phyloP scores from a whole-genome alignment of 805 yeast genomes.

The Dipodascus geniculatus region DNA sequence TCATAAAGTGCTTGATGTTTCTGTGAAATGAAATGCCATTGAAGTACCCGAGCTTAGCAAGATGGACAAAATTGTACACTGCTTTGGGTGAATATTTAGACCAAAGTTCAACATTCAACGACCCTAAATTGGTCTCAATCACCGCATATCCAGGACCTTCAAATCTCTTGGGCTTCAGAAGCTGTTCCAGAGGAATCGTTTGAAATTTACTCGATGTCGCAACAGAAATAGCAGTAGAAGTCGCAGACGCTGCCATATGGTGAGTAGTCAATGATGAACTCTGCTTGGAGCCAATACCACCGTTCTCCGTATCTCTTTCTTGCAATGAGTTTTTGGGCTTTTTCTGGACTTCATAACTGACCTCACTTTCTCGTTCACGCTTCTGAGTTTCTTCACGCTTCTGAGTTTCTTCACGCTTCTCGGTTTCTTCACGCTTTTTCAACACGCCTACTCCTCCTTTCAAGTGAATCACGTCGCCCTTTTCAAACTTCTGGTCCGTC shows the following conservation, averaged over 20 bases:
- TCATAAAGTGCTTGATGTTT: slow-evolving; percentile 24
- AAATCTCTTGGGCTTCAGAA: slow-evolving; percentile 20
- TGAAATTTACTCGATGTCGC: slow-evolving; percentile 17
- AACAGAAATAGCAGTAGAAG: slow-evolving; percentile 22
- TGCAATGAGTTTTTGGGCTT: no score
- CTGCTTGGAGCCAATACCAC: background rate
- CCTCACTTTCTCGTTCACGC: background rate
- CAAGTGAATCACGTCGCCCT: slow-evolving; percentile 18
- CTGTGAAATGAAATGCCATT: slow-evolving; percentile 22
- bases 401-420: background rate
- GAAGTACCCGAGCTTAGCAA: slow-evolving; percentile 24
- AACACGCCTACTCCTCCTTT: slow-evolving; percentile 14
- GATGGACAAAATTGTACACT: slow-evolving; percentile 19
- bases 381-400: background rate
- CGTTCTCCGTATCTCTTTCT: background rate
- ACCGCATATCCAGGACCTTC: slow-evolving; percentile 19
- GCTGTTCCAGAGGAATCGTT: slow-evolving; percentile 17
- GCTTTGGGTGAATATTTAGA: slow-evolving; percentile 20
- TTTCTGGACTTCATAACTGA: no score
- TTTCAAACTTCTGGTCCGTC: slow-evolving; percentile 20
- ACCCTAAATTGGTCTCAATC: slow-evolving; percentile 20
- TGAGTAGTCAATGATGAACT: slow-evolving; percentile 14
- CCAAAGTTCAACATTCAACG: slow-evolving; percentile 15
- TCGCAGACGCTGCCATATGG: slow-evolving; percentile 21
- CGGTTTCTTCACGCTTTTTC: background rate